Evolutionary conservation across 2,329 filamentous ascomycete species (phyloP).

Genomic region (Cordyceps farinosa): DNA sequence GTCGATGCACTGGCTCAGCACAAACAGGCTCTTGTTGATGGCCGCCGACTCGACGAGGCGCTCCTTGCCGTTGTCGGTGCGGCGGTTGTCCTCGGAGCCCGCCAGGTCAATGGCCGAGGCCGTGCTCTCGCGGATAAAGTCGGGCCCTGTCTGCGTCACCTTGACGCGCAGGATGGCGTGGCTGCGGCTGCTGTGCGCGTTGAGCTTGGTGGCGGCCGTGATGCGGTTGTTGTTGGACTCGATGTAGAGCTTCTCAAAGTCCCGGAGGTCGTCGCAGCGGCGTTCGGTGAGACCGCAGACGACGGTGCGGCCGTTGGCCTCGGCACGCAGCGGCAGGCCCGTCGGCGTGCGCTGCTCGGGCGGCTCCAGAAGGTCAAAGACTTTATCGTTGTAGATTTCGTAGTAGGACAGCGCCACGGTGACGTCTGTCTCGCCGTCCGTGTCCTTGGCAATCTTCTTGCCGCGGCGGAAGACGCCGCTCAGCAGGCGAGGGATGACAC

Average conservation of each 20-base stretch:
- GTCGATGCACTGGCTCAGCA: conserved; percentile 91
- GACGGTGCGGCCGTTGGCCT: conserved; percentile 81
- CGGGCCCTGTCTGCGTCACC: conserved; percentile 69
- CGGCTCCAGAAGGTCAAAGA: conserved; percentile 84
- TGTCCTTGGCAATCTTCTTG: conserved; percentile 81
- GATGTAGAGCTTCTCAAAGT: conserved; percentile 87
- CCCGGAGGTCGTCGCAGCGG: conserved; percentile 77
- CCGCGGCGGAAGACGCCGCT: conserved; percentile 81
- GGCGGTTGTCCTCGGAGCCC: conserved; percentile 90
- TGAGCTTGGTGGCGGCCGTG: conserved; percentile 87
- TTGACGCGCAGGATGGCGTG: conserved; percentile 92
- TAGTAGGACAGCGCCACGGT: conserved; percentile 83
- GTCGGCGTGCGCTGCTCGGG: conserved; percentile 80
- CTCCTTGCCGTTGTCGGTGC: conserved; percentile 91
- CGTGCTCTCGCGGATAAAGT: conserved; percentile 70
- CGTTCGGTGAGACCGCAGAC: conserved; percentile 84
- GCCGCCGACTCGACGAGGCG: conserved; percentile 90
- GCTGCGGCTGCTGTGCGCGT: conserved; percentile 83
- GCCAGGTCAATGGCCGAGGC: conserved; percentile 93
- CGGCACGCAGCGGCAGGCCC: conserved; percentile 76
- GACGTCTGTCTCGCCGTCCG: conserved; percentile 65
- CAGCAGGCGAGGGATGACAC: conserved; percentile 80
- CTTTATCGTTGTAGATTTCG: conserved; percentile 96
- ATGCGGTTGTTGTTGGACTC: conserved; percentile 88
- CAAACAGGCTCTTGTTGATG: conserved; percentile 97